Percentiles rank a stretch among this genome's conserved stretches.
phyloP scores from a whole-genome alignment of 164 flowering plant genomes.

The Buxus sempervirens region DNA sequence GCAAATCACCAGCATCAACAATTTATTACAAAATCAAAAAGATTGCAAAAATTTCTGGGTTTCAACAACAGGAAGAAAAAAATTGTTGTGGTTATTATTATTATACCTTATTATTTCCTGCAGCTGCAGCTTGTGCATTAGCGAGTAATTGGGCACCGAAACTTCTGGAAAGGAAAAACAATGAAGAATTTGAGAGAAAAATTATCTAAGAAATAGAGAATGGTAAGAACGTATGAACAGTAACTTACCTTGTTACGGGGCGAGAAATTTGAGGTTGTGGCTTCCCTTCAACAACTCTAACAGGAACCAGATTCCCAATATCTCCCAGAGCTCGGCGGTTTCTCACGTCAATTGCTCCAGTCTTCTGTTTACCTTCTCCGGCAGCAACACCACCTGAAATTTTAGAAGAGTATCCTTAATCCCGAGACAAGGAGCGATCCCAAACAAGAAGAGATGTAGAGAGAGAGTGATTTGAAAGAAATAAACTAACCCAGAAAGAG shows the following conservation, averaged over 20 bases:
- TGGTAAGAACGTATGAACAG: too few relatives aligned
- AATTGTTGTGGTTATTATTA: neutral
- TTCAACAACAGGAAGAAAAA: neutral
- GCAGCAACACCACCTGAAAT: neutral
- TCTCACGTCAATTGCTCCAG: constrained; percentile 13
- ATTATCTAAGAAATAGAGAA: neutral
- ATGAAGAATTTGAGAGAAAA: constrained; percentile 2
- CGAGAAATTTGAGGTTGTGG: constrained; percentile 18
- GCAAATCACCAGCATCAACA: constrained; percentile 13
- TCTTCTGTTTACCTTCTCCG: constrained; percentile 27
- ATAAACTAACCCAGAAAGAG: neutral
- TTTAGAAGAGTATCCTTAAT: neutral
- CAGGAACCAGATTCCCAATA: constrained; percentile 28
- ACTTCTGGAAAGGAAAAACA: constrained; percentile 36
- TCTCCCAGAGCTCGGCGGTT: constrained; percentile 26
- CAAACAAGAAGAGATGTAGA: neutral
- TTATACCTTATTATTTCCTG: constrained; percentile 56
- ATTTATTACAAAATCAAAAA: neutral
- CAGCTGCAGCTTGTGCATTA: constrained; percentile 72
- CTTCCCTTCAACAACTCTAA: constrained; percentile 16
- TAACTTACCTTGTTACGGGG: constrained; percentile 21
- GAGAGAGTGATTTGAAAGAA: neutral
- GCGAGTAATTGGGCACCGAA: constrained; percentile 83
- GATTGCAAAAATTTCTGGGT: neutral
- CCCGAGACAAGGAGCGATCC: neutral